Percentiles rank a stretch among this genome's conserved stretches.
Evolutionary conservation across 345 rosid genomes (phyloP).

Genomic region (Anastatica hierochuntica): DNA sequence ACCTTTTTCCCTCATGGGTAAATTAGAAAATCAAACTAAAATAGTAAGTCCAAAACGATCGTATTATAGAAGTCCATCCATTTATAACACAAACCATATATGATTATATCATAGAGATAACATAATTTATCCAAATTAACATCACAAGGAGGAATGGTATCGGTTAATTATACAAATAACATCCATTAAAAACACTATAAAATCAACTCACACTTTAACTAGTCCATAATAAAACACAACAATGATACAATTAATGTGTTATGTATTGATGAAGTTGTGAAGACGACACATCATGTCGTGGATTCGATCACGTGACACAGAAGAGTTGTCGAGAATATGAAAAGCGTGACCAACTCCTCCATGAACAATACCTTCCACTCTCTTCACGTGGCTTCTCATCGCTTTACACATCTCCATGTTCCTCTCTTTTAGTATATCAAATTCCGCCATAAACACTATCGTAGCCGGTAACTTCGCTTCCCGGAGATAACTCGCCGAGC

Average conservation of each 20-base stretch:
- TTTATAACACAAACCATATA: no score
- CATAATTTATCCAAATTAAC: no score
- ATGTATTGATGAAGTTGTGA: slow-evolving; percentile 36
- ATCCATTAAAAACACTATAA: slow-evolving; percentile 1
- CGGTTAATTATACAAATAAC: background rate
- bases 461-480: slow-evolving; percentile 24
- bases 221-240: no score
- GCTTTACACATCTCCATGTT: slow-evolving; percentile 45
- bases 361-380: slow-evolving; percentile 42
- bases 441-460: slow-evolving; percentile 61
- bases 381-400: slow-evolving; percentile 43
- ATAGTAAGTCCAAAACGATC: background rate
- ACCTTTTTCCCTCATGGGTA: background rate
- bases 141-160: no score
- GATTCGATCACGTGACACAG: slow-evolving; percentile 31
- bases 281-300: slow-evolving; percentile 57
- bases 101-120: no score
- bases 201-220: slow-evolving; percentile 1
- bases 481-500: slow-evolving; percentile 14
- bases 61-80: background rate
- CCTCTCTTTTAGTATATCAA: slow-evolving; percentile 53
- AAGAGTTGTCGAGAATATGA: slow-evolving; percentile 39
- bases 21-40: no score
- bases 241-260: no score
- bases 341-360: slow-evolving; percentile 77